These are phyloP conservation scores for Kalanchoe fedtschenkoi DNA, from an alignment of 164 flowering plant genomes.

Conservation along the genomic window DNA sequence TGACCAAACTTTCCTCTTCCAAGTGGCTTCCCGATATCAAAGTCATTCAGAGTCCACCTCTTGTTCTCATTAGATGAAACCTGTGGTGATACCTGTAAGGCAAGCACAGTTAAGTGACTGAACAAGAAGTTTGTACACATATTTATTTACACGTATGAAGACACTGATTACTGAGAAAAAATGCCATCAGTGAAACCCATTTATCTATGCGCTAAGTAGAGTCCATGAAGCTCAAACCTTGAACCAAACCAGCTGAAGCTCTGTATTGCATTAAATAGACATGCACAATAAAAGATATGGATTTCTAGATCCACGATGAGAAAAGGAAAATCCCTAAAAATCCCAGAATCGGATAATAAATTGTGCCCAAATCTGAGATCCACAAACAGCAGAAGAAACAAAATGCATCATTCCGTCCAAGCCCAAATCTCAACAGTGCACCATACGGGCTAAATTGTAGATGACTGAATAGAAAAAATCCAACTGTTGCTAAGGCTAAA, in stretches of 20 bases:
- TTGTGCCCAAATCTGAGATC: background rate
- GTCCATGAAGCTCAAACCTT: no score
- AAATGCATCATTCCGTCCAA: background rate
- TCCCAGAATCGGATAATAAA: background rate
- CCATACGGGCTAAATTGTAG: background rate
- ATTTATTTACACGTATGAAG: background rate
- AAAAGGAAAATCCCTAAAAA: no score
- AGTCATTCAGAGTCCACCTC: constrained; percentile 84
- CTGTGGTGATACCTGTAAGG: constrained; percentile 33
- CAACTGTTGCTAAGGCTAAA: no score
- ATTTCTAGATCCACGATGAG: no score
- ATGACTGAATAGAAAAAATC: background rate
- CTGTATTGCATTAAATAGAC: background rate
- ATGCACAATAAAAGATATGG: no score
- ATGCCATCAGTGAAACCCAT: background rate
- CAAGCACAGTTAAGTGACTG: background rate
- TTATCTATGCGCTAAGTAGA: background rate
- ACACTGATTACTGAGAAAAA: background rate
- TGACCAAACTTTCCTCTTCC: constrained; percentile 97
- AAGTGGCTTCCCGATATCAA: constrained; percentile 95
- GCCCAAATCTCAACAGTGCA: background rate
- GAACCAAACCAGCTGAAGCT: no score
- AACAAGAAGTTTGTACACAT: background rate
- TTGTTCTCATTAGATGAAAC: constrained; percentile 36
- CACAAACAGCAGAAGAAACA: background rate